Percentiles rank a stretch among this genome's conserved stretches.
phyloP scores from a whole-genome alignment of 2,329 filamentous ascomycete species.

The Cyclaneusma minus region DNA sequence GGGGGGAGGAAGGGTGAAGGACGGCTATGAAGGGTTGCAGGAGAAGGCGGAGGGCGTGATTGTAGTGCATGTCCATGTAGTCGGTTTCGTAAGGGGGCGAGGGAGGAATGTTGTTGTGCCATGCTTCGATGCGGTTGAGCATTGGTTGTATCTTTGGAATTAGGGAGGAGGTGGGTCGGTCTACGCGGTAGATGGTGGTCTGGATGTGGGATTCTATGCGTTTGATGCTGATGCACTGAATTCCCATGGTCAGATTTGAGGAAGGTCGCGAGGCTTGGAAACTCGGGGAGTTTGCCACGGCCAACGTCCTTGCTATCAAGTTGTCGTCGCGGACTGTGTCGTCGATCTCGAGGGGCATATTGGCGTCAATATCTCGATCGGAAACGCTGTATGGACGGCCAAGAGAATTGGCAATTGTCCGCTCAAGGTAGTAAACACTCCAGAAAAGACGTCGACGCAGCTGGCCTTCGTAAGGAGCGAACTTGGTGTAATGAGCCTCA shows the following conservation, averaged over 20 bases:
- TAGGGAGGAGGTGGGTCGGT: slow-evolving; percentile 26
- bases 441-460: slow-evolving; percentile 32
- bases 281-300: slow-evolving; percentile 16
- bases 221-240: slow-evolving; percentile 28
- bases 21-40: slow-evolving; percentile 33
- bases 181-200: slow-evolving; percentile 33
- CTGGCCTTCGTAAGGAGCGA: slow-evolving; percentile 26
- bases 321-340: slow-evolving; percentile 22
- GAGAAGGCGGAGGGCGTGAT: slow-evolving; percentile 31
- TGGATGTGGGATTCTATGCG: slow-evolving; percentile 32
- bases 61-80: slow-evolving; percentile 32
- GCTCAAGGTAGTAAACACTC: slow-evolving; percentile 33
- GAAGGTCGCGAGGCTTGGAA: slow-evolving; percentile 16
- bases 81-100: slow-evolving; percentile 22
- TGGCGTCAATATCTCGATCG: slow-evolving; percentile 33
- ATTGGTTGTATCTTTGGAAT: slow-evolving; percentile 30
- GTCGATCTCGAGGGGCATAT: slow-evolving; percentile 27
- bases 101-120: slow-evolving; percentile 23
- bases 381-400: slow-evolving; percentile 33
- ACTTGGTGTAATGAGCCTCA: slow-evolving; percentile 25
- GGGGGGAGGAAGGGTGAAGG: slow-evolving; percentile 27
- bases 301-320: slow-evolving; percentile 13
- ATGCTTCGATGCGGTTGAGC: slow-evolving; percentile 28
- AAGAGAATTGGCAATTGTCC: slow-evolving; percentile 32
- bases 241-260: slow-evolving; percentile 23